These are phyloP conservation scores for Theileria orientalis DNA, from an alignment of 169 alveolate species.

Conservation along the genomic window DNA sequence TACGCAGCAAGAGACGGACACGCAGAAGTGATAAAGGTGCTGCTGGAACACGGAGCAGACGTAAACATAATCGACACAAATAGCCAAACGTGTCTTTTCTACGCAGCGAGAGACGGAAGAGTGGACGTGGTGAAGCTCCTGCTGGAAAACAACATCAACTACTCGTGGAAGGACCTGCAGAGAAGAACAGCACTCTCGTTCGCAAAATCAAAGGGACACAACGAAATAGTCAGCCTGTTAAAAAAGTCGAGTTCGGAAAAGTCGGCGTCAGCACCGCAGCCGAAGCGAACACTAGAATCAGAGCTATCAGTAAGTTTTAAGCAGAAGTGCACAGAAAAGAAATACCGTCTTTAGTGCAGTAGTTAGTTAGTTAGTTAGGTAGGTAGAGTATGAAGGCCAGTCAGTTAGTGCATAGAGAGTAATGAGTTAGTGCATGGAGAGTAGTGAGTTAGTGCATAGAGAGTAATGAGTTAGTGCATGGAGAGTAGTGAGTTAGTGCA, in stretches of 20 bases:
- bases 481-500: no score
- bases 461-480: no score
- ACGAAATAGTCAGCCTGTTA: conserved; percentile 80
- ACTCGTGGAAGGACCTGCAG: conserved; percentile 83
- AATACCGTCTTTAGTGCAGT: background rate
- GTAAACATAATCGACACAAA: conserved; percentile 84
- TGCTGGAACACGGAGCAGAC: conserved; percentile 83
- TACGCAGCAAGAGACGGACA: conserved; percentile 93
- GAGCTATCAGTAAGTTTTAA: background rate
- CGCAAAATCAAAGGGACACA: conserved; percentile 86
- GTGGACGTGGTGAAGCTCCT: conserved; percentile 84
- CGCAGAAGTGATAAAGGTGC: conserved; percentile 73
- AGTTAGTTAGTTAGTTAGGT: conserved; percentile 3
- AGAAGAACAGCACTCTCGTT: conserved; percentile 86
- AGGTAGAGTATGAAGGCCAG: no score
- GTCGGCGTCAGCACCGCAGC: conserved; percentile 1
- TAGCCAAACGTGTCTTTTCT: conserved; percentile 87
- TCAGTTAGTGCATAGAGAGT: no score
- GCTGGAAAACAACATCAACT: conserved; percentile 85
- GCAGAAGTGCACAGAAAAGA: background rate
- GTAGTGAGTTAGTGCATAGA: no score
- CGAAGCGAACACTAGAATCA: conserved; percentile 5
- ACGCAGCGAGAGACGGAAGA: conserved; percentile 90
- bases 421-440: no score
- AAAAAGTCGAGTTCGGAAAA: conserved; percentile 45